These are phyloP conservation scores for Craterostigma plantagineum DNA, from an alignment of 257 asterid genomes.

Conservation along the genomic window DNA sequence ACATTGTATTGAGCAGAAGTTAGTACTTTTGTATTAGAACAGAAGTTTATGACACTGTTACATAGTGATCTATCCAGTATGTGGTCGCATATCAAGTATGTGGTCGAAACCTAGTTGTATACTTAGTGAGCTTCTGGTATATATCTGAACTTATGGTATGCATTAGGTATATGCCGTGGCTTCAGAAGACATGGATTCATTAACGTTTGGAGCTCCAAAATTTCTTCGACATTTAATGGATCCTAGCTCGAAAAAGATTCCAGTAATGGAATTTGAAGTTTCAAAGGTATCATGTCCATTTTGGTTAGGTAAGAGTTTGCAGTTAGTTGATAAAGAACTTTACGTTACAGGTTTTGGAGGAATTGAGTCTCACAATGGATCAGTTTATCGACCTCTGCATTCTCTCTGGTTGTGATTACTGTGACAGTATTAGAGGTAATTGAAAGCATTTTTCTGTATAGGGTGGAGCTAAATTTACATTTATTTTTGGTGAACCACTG, in stretches of 20 bases:
- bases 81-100: too few species aligned
- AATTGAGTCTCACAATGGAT: constrained; percentile 79
- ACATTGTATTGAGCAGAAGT: constrained; percentile 4
- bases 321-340: constrained; percentile 9
- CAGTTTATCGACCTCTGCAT: constrained; percentile 95
- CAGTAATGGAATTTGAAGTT: constrained; percentile 98
- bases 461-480: neutral
- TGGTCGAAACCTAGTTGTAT: too few species aligned
- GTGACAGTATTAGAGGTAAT: constrained; percentile 91
- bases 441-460: neutral
- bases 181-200: constrained; percentile 98
- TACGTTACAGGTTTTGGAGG: constrained; percentile 62
- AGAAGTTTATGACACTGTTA: too few species aligned
- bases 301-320: constrained; percentile 6
- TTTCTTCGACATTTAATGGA: constrained; percentile 98
- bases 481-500: too few species aligned
- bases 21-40: neutral
- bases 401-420: constrained; percentile 92
- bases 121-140: too few species aligned
- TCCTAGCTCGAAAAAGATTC: constrained; percentile 91
- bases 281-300: constrained; percentile 41
- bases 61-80: too few species aligned
- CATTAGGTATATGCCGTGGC: constrained; percentile 90
- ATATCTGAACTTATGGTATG: constrained; percentile 5
- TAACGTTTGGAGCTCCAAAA: constrained; percentile 87